Evolutionary conservation across 371 early-diverging fungal species (phyloP), one percentile per base, ranked within the genome.

Genomic region (Actinomucor elegans): DNA sequence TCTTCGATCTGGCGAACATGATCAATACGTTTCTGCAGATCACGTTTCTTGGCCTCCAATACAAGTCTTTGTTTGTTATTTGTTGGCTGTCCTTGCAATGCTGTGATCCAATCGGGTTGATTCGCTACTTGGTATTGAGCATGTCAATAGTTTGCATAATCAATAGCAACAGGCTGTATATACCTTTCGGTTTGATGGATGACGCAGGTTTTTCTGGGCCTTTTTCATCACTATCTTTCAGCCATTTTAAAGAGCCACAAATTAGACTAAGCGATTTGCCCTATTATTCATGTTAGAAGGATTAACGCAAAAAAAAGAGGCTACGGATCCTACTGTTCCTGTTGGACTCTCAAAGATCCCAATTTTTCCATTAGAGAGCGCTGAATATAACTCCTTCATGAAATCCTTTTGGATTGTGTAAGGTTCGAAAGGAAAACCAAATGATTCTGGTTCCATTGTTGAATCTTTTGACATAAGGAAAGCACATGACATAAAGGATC

Each of bases 291-390:
- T 14, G 11, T 24, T n/a, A n/a, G n/a, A n/a, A n/a, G n/a, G n/a
- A 20, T 38, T 2, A 17, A 24, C 9, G 7, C 14, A 42, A 17
- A 21, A 21, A 10, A 11, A 12, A 0, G 20, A 36, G 0, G 18
- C 31, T 36, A 8, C n/a, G n/a, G 41, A 21, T 26, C 53, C 57
- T 71, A 88, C 90, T 5, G 95, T 95, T 11, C 97, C 95, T 3
- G 95, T 96, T 5, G 97, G 97, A 20, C 86, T 87, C 64, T 95
- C 94, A 51, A 94, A 91, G 2, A 96, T 82, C 7, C 88, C 91
- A 44, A 95, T 79, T 48, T 91, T 83, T 4, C 81, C 69, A 18
- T 75, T 52, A 17, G 89, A 85, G 4, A 93, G 64, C 5, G 80
- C 76, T 9, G 80, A 69, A 62, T 88, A 93, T 21, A 94, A 68